Evolutionary conservation across 192 early-diverging fungal genomes (phyloP).

Genomic region (Radiomyces spectabilis): DNA sequence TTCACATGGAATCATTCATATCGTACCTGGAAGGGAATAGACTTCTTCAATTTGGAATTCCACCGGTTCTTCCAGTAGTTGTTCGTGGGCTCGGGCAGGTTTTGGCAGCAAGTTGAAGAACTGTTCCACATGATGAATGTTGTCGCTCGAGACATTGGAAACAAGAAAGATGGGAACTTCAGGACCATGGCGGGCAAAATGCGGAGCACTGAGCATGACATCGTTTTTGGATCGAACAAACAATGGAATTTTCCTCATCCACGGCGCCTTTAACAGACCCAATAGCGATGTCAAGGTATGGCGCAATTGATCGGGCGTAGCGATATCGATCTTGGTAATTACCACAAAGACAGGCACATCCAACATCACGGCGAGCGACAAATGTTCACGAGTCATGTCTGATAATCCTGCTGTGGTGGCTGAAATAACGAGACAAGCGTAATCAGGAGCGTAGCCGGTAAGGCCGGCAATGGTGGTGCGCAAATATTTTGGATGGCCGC

Average conservation of each 20-base stretch:
- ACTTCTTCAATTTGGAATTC: conserved; percentile 82
- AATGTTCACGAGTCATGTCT: conserved; percentile 73
- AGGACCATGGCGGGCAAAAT: conserved; percentile 29
- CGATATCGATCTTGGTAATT: conserved; percentile 81
- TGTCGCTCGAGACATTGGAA: conserved; percentile 76
- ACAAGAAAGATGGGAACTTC: conserved; percentile 80
- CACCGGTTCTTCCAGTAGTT: conserved; percentile 32
- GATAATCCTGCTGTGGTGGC: conserved; percentile 53
- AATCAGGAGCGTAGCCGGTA: conserved; percentile 81
- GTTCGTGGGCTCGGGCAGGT: conserved; percentile 29
- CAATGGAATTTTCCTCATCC: conserved; percentile 27
- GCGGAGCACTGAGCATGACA: conserved; percentile 22
- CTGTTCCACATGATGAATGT: conserved; percentile 55
- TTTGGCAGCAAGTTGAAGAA: conserved; percentile 70
- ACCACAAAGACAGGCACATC: conserved; percentile 75
- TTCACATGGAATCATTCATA: neutral
- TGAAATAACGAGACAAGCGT: conserved; percentile 77
- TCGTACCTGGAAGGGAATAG: conserved; percentile 55
- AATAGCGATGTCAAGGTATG: conserved; percentile 43
- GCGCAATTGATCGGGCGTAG: conserved; percentile 38
- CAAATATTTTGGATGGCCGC: conserved; percentile 82
- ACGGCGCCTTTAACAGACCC: conserved; percentile 35
- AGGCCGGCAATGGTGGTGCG: conserved; percentile 90
- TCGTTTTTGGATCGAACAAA: conserved; percentile 38
- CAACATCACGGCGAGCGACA: conserved; percentile 73